These are phyloP conservation scores for Davidsoniella eucalypti DNA, from an alignment of 2,329 filamentous ascomycete species.

Conservation along the genomic window DNA sequence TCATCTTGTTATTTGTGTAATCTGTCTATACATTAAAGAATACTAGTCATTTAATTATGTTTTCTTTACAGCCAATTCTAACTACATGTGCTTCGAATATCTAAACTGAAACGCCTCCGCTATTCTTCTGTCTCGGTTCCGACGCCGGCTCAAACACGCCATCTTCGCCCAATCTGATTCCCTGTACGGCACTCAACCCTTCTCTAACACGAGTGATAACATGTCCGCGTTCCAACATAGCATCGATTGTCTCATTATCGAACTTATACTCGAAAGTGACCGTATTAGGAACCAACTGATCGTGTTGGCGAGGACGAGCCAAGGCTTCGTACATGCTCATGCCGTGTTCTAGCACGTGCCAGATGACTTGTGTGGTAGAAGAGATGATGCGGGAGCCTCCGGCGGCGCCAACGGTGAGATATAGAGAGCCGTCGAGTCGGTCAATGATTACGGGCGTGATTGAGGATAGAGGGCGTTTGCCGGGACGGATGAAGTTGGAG, in stretches of 20 bases:
- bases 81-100: background rate
- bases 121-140: constrained; percentile 59
- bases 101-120: constrained; percentile 41
- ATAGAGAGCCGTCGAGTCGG: constrained; percentile 42
- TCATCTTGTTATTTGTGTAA: no score
- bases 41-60: no score
- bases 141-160: constrained; percentile 63
- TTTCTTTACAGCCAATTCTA: background rate
- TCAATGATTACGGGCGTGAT: constrained; percentile 66
- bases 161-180: constrained; percentile 40
- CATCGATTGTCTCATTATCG: constrained; percentile 45
- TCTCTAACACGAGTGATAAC: constrained; percentile 52
- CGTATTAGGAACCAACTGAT: constrained; percentile 61
- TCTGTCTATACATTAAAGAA: background rate
- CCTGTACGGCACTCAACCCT: constrained; percentile 54
- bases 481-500: constrained; percentile 64
- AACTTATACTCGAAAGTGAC: constrained; percentile 54
- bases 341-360: constrained; percentile 51
- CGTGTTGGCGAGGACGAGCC: constrained; percentile 53
- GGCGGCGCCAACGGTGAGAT: constrained; percentile 56
- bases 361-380: constrained; percentile 55
- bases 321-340: constrained; percentile 47
- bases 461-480: constrained; percentile 70
- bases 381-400: constrained; percentile 77
- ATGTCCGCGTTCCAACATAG: constrained; percentile 48